These are phyloP conservation scores for Stachybotrys chartarum DNA, from an alignment of 2,329 filamentous ascomycete species.

Conservation along the genomic window DNA sequence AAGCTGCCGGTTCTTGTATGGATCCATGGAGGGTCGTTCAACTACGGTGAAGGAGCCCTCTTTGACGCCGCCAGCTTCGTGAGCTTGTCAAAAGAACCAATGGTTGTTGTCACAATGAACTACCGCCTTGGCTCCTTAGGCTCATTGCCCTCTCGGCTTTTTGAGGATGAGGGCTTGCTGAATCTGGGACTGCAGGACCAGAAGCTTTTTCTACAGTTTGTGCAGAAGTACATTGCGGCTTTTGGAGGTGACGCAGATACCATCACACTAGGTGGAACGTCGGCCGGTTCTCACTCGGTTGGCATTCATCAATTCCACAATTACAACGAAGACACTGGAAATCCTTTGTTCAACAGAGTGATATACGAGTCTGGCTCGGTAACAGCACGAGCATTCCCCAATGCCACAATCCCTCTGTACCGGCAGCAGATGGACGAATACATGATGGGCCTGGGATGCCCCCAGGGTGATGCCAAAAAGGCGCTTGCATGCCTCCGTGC, in stretches of 20 bases:
- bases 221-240: constrained; percentile 40
- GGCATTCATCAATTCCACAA: constrained; percentile 31
- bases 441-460: constrained; percentile 19
- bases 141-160: constrained; percentile 33
- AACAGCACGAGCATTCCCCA: constrained; percentile 28
- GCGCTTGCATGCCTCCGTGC: constrained; percentile 30
- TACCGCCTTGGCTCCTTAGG: constrained; percentile 33
- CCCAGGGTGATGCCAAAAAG: constrained; percentile 17
- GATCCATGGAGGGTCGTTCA: constrained; percentile 32
- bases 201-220: constrained; percentile 43
- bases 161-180: constrained; percentile 26
- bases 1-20: constrained; percentile 31
- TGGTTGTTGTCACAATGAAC: constrained; percentile 36
- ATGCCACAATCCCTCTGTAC: constrained; percentile 24
- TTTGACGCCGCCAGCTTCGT: constrained; percentile 26
- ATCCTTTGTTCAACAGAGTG: constrained; percentile 22
- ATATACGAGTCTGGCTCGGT: constrained; percentile 30
- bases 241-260: constrained; percentile 46
- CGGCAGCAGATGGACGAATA: constrained; percentile 22
- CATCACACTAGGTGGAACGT: constrained; percentile 48
- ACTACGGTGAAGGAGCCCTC: constrained; percentile 22
- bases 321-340: constrained; percentile 20
- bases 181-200: constrained; percentile 51
- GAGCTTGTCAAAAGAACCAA: constrained; percentile 24
- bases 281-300: constrained; percentile 42